Evolutionary conservation across 108 stramenopile genomes (phyloP).

Genomic region (Fragilaria radians): DNA sequence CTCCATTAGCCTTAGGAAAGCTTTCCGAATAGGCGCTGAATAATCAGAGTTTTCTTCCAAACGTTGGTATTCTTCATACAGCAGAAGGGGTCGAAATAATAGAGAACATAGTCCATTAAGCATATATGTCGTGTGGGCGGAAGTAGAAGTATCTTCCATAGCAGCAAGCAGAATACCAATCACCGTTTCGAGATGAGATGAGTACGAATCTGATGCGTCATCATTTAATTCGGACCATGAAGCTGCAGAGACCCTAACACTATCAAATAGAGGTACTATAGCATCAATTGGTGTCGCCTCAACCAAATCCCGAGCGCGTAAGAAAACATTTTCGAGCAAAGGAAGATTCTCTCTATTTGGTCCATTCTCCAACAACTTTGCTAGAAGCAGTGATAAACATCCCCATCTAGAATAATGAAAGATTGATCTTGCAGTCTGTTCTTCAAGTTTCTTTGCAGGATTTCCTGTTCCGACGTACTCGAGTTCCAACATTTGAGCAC

Average conservation of each 20-base stretch:
- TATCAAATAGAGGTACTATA: constrained; percentile 53
- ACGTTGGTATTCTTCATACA: constrained; percentile 46
- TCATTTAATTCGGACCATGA: constrained; percentile 18
- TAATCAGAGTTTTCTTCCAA: constrained; percentile 13
- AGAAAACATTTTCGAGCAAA: constrained; percentile 17
- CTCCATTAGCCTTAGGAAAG: constrained; percentile 53
- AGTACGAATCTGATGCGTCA: constrained; percentile 11
- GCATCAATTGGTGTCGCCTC: constrained; percentile 53
- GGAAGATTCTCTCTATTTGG: background rate
- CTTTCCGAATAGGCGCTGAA: constrained; percentile 45
- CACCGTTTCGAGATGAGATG: constrained; percentile 21
- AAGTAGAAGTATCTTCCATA: constrained; percentile 32
- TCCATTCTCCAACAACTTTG: background rate
- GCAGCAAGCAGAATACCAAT: constrained; percentile 49
- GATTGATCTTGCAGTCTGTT: constrained; percentile 50
- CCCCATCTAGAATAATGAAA: constrained; percentile 63
- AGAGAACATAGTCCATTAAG: constrained; percentile 64
- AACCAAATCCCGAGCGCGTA: constrained; percentile 35
- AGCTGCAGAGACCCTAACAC: constrained; percentile 19
- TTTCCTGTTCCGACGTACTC: background rate
- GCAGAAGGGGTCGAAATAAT: constrained; percentile 47
- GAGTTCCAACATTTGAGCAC: constrained; percentile 14
- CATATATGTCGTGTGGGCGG: constrained; percentile 51
- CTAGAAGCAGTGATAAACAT: constrained; percentile 17
- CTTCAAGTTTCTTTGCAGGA: constrained; percentile 22